Evolutionary conservation across 2,329 filamentous ascomycete genomes (phyloP), one percentile per base, ranked within the genome.

Genomic region (Verticillium nonalfalfae): DNA sequence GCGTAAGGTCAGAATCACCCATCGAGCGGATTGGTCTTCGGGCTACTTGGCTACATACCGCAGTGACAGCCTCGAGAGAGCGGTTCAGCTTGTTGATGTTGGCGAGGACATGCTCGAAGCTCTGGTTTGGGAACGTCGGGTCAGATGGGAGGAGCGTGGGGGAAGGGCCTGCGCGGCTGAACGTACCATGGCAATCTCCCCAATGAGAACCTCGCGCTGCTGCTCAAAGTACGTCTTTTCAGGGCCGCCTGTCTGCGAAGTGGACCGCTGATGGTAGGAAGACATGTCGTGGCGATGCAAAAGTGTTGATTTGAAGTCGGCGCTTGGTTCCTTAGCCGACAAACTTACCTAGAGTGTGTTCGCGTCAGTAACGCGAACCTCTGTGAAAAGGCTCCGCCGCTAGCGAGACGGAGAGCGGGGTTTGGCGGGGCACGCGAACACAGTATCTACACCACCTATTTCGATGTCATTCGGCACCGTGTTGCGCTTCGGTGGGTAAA

Each of bases 11-110:
- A 18, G 15, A 34, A 34, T 13, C 7, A 3, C 2, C 4, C 4
- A 35, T 10, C 3, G 26, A 31, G 26, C 26, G 5, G 26, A 31
- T 31, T 31, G 5, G 26, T 31, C 26, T 31, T 31, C 26, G 26
- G 26, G 26, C 4, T 4, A 31, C 26, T 31, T 31, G 26, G 26
- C 26, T 31, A 31, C 85, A 57, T 79, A 94, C 94, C 56, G 92
- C 88, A 63, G 96, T 93, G 21, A 98, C 90, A 61, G 93, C 90
- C 76, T 99, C 94, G 18, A 99, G 80, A 45, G 90, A 94, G 38
- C 94, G 88, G 74, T 98, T 99, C 62, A 99, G 79, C 69, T 93
- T 93, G 78, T 98, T 99, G 75, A 98, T 92, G 71, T 97, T 97
- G 69, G 93, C 90, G 10, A 99, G 88, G 62, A 97, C 93, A 70